Evolutionary conservation across 352 stramenopile genomes (phyloP), one percentile per base, ranked within the genome.

Genomic region (Phytophthora melonis): DNA sequence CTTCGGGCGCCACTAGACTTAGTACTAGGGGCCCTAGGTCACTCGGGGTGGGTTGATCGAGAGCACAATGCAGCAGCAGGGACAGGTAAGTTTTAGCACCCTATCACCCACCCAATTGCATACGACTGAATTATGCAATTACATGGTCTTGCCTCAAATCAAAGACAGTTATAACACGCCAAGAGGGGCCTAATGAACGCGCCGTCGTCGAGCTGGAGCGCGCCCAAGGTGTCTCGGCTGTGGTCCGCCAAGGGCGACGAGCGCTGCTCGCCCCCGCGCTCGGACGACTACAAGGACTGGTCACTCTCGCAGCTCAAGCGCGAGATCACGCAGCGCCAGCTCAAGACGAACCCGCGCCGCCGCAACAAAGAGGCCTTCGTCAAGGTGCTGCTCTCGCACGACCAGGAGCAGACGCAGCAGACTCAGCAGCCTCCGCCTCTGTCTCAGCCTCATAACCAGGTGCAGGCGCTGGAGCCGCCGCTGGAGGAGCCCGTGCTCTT

Each of bases 221-320:
- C 66, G 10, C 73, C 72, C 10, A 77, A 74, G 49, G 74, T 81
- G 25, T 87, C 79, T 10, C 63, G 47, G 49, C 59, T 84, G 64
- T 89, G 81, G 81, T 86, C 77, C 3, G 81, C 81, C 9, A 72
- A 77, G 58, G 68, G 75, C 18, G 81, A 89, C 59, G 72, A 82
- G 16, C 67, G 62, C 52, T 89, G 81, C 57, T 73, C 77, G 5
- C 66, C 79, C 3, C 81, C 81, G 25, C 72, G 63, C 41, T 89
- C 81, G n/a, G 79, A 89, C 58, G 79, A 89, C 59, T 89, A 89
- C 70, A 80, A 78, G 36, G 70, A 86, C 25, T 89, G 81, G 81
- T 77, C 75, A 36, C 75, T 87, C 21, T 69, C 66, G 79, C 81
- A 89, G 59, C 68, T 89, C 23, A 89, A 87, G 68, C 74, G 75